Evolutionary conservation across 257 asterid species (phyloP).

Genomic region (Ocimum tenuiflorum): DNA sequence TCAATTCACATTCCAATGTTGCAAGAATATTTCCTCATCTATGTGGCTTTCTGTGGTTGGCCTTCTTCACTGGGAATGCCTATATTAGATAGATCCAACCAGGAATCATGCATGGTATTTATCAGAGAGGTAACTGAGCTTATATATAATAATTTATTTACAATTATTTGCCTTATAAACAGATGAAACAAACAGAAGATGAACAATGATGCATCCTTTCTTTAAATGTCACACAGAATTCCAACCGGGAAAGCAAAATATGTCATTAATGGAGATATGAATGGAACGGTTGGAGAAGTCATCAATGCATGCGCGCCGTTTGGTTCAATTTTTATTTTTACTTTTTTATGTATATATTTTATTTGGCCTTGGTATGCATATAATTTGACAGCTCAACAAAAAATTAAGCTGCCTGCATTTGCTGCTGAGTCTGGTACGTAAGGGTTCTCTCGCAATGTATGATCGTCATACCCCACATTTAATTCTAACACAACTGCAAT

Average conservation of each 20-base stretch:
- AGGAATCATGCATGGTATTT: constrained; percentile 19
- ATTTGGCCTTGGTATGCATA: not conserved
- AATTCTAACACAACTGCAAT: not conserved
- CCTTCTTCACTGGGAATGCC: constrained; percentile 40
- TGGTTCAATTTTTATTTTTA: not conserved
- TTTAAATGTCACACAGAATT: constrained; percentile 24
- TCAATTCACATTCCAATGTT: constrained; percentile 15
- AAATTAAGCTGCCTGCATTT: constrained; percentile 10
- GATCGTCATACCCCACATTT: not conserved
- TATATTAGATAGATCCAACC: not conserved
- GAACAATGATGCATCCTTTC: constrained; percentile 8
- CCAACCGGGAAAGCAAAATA: constrained; percentile 22
- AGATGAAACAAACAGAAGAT: constrained; percentile 9
- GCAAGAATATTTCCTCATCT: not conserved
- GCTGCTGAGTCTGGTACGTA: not conserved
- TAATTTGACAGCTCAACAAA: constrained; percentile 16
- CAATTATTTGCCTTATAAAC: not conserved
- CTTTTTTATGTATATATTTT: not conserved
- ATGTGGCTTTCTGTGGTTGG: constrained; percentile 68
- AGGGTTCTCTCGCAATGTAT: not conserved
- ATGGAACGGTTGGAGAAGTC: constrained; percentile 48
- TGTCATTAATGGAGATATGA: constrained; percentile 42
- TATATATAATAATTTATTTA: not conserved
- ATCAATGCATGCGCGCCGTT: constrained; percentile 38
- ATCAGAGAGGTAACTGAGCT: not conserved